These are phyloP conservation scores for Singerocomus rubriflavus DNA, from an alignment of 1,284 basidiomycete species.

Conservation along the genomic window DNA sequence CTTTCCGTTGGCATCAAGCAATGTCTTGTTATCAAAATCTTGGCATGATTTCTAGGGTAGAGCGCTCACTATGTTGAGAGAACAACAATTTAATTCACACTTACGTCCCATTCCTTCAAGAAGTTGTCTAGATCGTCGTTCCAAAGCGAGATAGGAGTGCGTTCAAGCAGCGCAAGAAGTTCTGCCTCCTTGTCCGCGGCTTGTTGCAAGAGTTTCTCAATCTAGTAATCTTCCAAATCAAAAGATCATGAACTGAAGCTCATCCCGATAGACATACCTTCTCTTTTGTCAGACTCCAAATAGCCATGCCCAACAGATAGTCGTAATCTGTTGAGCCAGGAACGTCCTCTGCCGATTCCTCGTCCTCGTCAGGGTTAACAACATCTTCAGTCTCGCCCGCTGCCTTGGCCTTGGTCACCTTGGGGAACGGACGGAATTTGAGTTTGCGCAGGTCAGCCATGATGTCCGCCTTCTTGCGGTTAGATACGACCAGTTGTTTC, in stretches of 20 bases:
- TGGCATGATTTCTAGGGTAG: conserved; percentile 56
- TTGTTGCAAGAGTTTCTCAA: conserved; percentile 82
- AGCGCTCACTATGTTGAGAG: conserved; percentile 3
- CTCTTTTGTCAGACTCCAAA: conserved; percentile 93
- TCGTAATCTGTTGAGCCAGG: conserved; percentile 77
- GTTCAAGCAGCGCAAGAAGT: conserved; percentile 75
- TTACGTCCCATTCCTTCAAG: conserved; percentile 80
- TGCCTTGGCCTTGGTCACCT: conserved; percentile 66
- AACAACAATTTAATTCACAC: conserved; percentile 24
- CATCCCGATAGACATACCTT: conserved; percentile 53
- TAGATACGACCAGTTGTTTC: conserved; percentile 86
- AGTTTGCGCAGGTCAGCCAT: conserved; percentile 80
- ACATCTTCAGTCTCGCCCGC: conserved; percentile 70
- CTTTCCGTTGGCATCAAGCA: conserved; percentile 55
- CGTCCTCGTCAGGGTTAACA: conserved; percentile 61
- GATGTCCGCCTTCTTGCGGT: conserved; percentile 88
- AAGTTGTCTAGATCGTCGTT: conserved; percentile 86
- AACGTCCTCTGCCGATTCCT: conserved; percentile 46
- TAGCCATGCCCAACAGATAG: conserved; percentile 93
- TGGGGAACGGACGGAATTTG: conserved; percentile 90
- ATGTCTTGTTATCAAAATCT: conserved; percentile 54
- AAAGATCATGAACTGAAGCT: not conserved
- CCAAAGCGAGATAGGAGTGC: conserved; percentile 87
- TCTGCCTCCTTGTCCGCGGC: conserved; percentile 83
- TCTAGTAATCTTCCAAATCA: conserved; percentile 44